Percentiles rank a stretch among this genome's conserved stretches.
phyloP scores from a whole-genome alignment of 179 eudicot species.

The Kewa caespitosa region DNA sequence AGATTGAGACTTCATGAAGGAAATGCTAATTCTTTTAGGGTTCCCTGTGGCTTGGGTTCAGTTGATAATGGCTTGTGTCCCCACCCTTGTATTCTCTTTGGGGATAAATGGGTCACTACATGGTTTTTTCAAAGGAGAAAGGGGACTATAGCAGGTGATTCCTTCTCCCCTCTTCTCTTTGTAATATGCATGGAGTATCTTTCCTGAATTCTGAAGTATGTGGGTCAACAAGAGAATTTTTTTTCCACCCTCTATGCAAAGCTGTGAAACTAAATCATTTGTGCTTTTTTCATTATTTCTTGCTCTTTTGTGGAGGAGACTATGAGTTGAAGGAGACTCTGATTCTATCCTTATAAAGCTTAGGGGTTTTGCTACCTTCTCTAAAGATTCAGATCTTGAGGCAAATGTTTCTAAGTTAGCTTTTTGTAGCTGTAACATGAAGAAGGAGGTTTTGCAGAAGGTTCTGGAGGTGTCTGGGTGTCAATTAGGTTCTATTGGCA shows the following conservation, averaged over 20 bases:
- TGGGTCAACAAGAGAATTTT: background rate
- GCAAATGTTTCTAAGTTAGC: background rate
- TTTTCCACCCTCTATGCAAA: background rate
- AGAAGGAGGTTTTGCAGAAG: background rate
- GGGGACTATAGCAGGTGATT: background rate
- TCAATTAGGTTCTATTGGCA: background rate
- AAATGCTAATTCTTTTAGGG: background rate
- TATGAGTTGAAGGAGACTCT: no score
- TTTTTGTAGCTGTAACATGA: background rate
- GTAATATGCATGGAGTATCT: background rate
- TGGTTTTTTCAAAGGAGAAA: background rate
- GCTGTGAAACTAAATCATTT: background rate
- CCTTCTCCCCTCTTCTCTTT: background rate
- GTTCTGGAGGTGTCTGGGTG: background rate
- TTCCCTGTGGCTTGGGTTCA: background rate
- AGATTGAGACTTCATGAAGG: background rate
- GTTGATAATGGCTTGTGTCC: background rate
- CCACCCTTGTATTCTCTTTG: background rate
- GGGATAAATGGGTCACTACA: background rate
- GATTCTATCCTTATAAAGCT: no score
- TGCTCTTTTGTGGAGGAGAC: background rate
- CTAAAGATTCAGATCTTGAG: background rate
- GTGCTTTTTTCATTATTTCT: background rate
- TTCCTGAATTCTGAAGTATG: background rate
- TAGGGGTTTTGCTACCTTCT: background rate